phyloP scores from a whole-genome alignment of 2,329 filamentous ascomycete species.

The Geosmithia morbida region DNA sequence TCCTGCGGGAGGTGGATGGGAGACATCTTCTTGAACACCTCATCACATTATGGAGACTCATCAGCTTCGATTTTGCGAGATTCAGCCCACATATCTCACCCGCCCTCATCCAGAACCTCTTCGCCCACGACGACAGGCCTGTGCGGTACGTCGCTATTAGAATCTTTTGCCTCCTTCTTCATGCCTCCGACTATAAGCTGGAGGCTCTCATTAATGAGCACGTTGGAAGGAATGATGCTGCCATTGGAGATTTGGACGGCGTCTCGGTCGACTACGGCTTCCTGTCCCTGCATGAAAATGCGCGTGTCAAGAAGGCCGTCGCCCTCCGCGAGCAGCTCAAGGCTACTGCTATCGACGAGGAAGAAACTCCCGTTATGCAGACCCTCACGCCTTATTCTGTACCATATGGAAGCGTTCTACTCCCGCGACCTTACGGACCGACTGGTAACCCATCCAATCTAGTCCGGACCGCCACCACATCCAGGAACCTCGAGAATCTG shows the following conservation, averaged over 20 bases:
- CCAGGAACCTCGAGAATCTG: conserved; percentile 55
- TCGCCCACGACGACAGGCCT: conserved; percentile 41
- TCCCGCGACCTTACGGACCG: conserved; percentile 46
- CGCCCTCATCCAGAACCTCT: conserved; percentile 52
- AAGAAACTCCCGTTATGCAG: conserved; percentile 12
- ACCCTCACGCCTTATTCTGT: conserved; percentile 45
- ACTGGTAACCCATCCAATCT: conserved; percentile 33
- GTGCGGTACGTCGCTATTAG: conserved; percentile 73
- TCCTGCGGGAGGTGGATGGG: conserved; percentile 5
- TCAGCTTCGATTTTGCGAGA: conserved; percentile 57
- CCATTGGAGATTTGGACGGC: conserved; percentile 64
- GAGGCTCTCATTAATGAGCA: conserved; percentile 56
- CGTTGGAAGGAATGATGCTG: conserved; percentile 42
- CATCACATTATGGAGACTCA: conserved; percentile 54
- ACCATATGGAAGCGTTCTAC: conserved; percentile 50
- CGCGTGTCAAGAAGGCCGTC: conserved; percentile 31
- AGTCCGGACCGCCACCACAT: conserved; percentile 59
- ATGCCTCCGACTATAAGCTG: conserved; percentile 64
- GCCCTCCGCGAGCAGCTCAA: conserved; percentile 23
- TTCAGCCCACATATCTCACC: conserved; percentile 54
- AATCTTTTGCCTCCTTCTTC: conserved; percentile 65
- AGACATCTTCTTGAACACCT: conserved; percentile 13
- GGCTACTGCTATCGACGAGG: conserved; percentile 4
- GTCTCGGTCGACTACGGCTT: conserved; percentile 66
- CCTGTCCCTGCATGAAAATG: conserved; percentile 42